These are phyloP conservation scores for Euphorbia schlechtendalii DNA, from an alignment of 441 rosid genomes.

Conservation along the genomic window DNA sequence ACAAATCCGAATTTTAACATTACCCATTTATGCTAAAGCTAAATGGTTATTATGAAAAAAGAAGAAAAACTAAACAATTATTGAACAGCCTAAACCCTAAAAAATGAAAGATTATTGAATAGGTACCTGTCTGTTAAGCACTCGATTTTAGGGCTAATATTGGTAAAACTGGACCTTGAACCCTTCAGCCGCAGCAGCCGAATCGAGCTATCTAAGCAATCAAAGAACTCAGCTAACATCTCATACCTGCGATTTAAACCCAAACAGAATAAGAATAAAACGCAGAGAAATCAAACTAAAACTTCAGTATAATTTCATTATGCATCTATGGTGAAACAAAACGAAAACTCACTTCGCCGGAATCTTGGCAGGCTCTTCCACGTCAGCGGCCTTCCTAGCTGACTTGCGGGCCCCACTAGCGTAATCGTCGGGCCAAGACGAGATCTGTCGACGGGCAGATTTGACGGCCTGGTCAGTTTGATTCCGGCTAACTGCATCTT, in stretches of 20 bases:
- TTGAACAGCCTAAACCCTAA: too few relatives aligned
- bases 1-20: background rate
- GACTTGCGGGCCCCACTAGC: conserved; percentile 11
- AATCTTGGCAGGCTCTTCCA: conserved; percentile 19
- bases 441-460: conserved; percentile 49
- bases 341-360: conserved; percentile 53
- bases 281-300: background rate
- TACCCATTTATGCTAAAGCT: too few relatives aligned
- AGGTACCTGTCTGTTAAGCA: conserved; percentile 61
- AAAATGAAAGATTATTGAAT: too few relatives aligned
- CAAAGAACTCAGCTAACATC: conserved; percentile 54
- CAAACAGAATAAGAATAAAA: conserved; percentile 3
- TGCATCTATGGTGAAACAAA: background rate
- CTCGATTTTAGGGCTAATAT: conserved; percentile 51
- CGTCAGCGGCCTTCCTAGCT: background rate
- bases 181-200: conserved; percentile 41
- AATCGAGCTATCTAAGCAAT: conserved; percentile 59
- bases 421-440: conserved; percentile 25
- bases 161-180: conserved; percentile 42
- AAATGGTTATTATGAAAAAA: background rate
- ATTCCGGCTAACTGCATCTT: conserved; percentile 13
- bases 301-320: background rate
- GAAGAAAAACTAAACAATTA: too few relatives aligned
- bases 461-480: conserved; percentile 15
- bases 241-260: conserved; percentile 34